These are phyloP conservation scores for Trichophyton simii DNA, from an alignment of 2,329 filamentous ascomycete genomes.

Conservation along the genomic window DNA sequence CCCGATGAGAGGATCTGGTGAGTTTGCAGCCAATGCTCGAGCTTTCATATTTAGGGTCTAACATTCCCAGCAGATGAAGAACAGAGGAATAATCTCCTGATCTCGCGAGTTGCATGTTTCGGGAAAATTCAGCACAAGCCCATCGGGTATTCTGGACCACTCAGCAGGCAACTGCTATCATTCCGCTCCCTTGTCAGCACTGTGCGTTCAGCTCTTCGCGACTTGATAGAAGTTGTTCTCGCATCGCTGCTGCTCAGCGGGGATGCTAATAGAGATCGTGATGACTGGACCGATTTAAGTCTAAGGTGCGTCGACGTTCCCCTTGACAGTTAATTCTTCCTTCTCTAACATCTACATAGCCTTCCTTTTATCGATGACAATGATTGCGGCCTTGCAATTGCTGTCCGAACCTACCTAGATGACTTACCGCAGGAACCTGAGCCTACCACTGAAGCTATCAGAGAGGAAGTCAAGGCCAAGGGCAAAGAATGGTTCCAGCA, in stretches of 20 bases:
- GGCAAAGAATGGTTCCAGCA: slow-evolving; percentile 51
- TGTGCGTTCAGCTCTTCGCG: slow-evolving; percentile 65
- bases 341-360: slow-evolving; percentile 17
- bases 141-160: slow-evolving; percentile 85
- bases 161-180: slow-evolving; percentile 77
- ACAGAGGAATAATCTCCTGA: slow-evolving; percentile 62
- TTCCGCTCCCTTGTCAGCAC: slow-evolving; percentile 75
- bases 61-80: slow-evolving; percentile 48
- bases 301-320: slow-evolving; percentile 49
- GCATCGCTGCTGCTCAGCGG: slow-evolving; percentile 69
- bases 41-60: background rate
- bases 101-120: slow-evolving; percentile 76
- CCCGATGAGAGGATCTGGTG: slow-evolving; percentile 46
- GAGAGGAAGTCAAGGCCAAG: slow-evolving; percentile 39
- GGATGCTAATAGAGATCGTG: slow-evolving; percentile 58
- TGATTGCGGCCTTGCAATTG: slow-evolving; percentile 37
- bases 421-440: slow-evolving; percentile 46
- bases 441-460: slow-evolving; percentile 38
- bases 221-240: slow-evolving; percentile 71
- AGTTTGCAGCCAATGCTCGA: slow-evolving; percentile 1
- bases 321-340: background rate
- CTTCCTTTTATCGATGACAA: slow-evolving; percentile 36
- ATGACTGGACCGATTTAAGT: slow-evolving; percentile 56
- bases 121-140: slow-evolving; percentile 68
- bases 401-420: slow-evolving; percentile 38